phyloP scores from a whole-genome alignment of 176 grass and related monocot species.

The Metroxylon sagu region DNA sequence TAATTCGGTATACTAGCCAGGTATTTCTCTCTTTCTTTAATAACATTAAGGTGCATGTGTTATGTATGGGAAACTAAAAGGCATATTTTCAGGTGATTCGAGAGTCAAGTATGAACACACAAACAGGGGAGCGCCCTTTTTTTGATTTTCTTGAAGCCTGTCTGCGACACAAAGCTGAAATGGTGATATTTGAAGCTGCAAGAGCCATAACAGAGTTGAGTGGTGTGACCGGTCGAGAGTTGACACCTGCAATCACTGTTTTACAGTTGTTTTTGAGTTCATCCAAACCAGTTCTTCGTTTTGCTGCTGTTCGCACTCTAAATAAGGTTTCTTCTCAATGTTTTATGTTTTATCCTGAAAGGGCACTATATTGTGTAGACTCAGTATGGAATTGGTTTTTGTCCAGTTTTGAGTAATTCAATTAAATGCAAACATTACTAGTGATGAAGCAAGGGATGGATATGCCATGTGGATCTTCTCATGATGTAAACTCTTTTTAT shows the following conservation, averaged over 20 bases:
- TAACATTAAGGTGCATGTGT: background rate
- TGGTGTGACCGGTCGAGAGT: conserved; percentile 87
- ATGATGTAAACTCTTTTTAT: no score
- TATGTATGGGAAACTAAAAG: background rate
- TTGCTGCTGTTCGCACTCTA: conserved; percentile 88
- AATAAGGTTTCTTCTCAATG: conserved; percentile 50
- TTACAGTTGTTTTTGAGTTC: conserved; percentile 98
- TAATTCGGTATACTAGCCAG: conserved; percentile 95
- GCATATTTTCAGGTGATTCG: conserved; percentile 64
- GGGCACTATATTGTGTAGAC: no score
- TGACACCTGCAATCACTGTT: conserved; percentile 93
- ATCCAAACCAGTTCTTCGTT: conserved; percentile 94
- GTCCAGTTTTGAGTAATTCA: no score
- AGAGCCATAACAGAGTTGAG: conserved; percentile 92
- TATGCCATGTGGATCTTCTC: no score
- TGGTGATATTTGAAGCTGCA: conserved; percentile 97
- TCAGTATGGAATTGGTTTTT: no score
- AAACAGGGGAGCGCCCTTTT: conserved; percentile 87
- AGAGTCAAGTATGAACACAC: conserved; percentile 53
- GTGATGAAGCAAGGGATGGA: no score
- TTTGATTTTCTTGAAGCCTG: conserved; percentile 96
- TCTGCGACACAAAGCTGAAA: conserved; percentile 91
- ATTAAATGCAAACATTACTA: no score
- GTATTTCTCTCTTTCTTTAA: conserved; percentile 21
- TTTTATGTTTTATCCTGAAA: no score